Evolutionary conservation across 768 basidiomycete species (phyloP), one percentile per base, ranked within the genome.

Genomic region (Termitomyces sp.): DNA sequence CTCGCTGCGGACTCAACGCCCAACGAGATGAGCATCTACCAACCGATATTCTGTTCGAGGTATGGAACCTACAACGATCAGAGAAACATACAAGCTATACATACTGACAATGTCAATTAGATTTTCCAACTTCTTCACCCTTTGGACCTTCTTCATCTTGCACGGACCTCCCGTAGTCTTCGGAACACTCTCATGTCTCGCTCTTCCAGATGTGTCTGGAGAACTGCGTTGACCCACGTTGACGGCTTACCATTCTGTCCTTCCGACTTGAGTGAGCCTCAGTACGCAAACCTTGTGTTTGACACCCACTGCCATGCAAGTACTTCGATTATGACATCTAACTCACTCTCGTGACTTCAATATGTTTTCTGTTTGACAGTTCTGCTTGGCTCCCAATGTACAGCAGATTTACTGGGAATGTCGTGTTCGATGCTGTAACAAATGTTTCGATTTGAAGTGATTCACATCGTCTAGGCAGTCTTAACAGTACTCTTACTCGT

Each of bases 281-380:
- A 76, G 34, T 79, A 76, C 50, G 69, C 73, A 3, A 69, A 69
- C 52, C 74, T 81, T 20, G 69, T 63, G 2, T 79, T 81, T 54
- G 70, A 70, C 57, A 49, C 68, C 57, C 59, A 66, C 48, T 68
- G 67, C 42, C 65, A 68, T 56, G 67, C 60, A 45, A 56, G 67
- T 67, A 10, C 32, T 56, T 12, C 0, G 5, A 29, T 32, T 6
- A 57, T 51, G 40, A 36, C 15, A 40, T 38, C 47, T 5, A 45
- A 37, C 31, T 46, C 60, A 17, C 56, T 17, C 25, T 56, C 34
- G 42, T 29, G 32, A 46, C 42, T 43, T 47, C 29, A 31, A 53
- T 34, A 54, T 25, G 6, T 32, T 17, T 43, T 46, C 31, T 53
- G 15, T 20, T 1, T 46, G 8, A 31, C 59, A 79, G 77, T 71